phyloP scores from a whole-genome alignment of 345 rosid genomes.

The Eucalyptus erythrocorys region DNA sequence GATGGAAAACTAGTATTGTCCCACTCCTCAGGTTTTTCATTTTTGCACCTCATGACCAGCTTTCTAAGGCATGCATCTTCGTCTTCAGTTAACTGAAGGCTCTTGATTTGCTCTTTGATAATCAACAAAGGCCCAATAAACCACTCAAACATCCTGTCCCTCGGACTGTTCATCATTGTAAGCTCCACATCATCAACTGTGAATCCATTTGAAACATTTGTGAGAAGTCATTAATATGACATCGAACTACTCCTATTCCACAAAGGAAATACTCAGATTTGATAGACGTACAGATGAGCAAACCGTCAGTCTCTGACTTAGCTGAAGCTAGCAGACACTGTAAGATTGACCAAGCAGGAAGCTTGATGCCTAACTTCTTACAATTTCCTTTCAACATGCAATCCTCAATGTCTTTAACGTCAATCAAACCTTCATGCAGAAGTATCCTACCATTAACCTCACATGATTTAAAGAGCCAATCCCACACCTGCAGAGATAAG shows the following conservation, averaged over 20 bases:
- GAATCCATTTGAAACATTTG: background rate
- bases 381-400: conserved; percentile 46
- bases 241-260: background rate
- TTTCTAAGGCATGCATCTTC: conserved; percentile 51
- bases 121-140: conserved; percentile 56
- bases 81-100: conserved; percentile 30
- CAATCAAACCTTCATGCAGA: conserved; percentile 45
- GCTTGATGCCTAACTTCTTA: conserved; percentile 41
- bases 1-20: conserved; percentile 46
- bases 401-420: conserved; percentile 53
- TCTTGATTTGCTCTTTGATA: conserved; percentile 75
- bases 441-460: conserved; percentile 70
- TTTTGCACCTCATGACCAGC: conserved; percentile 32
- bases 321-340: conserved; percentile 67
- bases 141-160: conserved; percentile 64
- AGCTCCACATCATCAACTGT: conserved; percentile 59
- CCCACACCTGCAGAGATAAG: conserved; percentile 54
- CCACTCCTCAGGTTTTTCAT: conserved; percentile 62
- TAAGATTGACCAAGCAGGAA: conserved; percentile 67
- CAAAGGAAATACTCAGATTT: background rate
- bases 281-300: conserved; percentile 49
- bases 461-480: conserved; percentile 79
- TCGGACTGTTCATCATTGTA: conserved; percentile 42
- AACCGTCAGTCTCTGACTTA: conserved; percentile 47
- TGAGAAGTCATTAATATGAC: background rate